These are phyloP conservation scores for Kluyveromyces sp. DNA, from an alignment of 1,139 yeast genomes.

Conservation along the genomic window DNA sequence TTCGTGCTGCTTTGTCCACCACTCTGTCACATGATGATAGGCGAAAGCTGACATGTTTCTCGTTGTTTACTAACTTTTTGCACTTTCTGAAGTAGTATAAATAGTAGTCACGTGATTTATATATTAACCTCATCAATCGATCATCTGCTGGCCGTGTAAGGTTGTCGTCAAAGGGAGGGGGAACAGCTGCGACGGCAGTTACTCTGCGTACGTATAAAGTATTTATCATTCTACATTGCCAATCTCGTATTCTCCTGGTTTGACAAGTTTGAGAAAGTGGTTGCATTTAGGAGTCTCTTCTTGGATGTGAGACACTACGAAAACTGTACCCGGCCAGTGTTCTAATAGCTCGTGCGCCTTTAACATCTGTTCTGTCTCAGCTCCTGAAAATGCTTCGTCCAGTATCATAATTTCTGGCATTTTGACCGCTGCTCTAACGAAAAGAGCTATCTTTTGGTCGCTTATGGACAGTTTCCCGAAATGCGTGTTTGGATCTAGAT, in stretches of 20 bases:
- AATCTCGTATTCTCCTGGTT: slow-evolving; percentile 33
- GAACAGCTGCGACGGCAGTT: no score
- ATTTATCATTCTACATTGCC: slow-evolving; percentile 13
- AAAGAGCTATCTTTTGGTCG: slow-evolving; percentile 71
- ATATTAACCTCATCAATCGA: no score
- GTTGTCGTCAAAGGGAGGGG: no score
- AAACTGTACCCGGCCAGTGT: slow-evolving; percentile 58
- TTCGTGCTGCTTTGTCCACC: no score
- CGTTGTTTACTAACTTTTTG: slow-evolving; percentile 3
- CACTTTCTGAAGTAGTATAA: no score
- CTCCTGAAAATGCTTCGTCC: slow-evolving; percentile 91
- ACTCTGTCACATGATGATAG: no score
- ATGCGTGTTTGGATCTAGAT: slow-evolving; percentile 21
- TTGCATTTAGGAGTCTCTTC: slow-evolving; percentile 56
- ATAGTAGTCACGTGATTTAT: no score
- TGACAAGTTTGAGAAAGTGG: slow-evolving; percentile 38
- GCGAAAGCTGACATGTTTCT: not conserved
- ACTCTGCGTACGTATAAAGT: no score
- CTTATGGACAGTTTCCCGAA: slow-evolving; percentile 58
- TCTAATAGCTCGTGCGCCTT: slow-evolving; percentile 62
- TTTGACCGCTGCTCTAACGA: slow-evolving; percentile 69
- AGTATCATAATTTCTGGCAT: slow-evolving; percentile 70
- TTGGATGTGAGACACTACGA: slow-evolving; percentile 69
- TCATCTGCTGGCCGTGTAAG: no score
- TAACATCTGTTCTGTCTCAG: slow-evolving; percentile 62